Evolutionary conservation across 345 rosid genomes (phyloP).

Genomic region (Noccaea bulbosa): DNA sequence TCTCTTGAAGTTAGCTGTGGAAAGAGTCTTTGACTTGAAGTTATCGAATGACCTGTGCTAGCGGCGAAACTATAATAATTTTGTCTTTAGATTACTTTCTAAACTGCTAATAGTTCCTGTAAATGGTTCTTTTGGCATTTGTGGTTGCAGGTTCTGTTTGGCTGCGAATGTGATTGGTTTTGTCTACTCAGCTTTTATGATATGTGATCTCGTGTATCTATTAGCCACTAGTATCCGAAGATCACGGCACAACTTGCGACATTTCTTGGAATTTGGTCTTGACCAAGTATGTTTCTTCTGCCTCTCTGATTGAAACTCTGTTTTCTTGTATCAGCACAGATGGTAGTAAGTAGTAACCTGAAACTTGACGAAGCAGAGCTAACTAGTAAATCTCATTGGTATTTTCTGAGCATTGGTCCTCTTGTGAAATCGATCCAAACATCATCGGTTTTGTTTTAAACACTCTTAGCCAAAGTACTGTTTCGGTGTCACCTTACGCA

Average conservation of each 20-base stretch:
- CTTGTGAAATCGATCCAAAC: too few relatives aligned
- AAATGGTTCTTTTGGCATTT: neutral
- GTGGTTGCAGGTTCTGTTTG: conserved; percentile 68
- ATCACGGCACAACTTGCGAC: conserved; percentile 52
- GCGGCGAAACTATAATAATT: neutral
- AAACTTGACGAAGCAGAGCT: conserved; percentile 2
- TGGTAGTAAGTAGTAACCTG: neutral
- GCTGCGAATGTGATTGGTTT: conserved; percentile 78
- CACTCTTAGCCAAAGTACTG: too few relatives aligned
- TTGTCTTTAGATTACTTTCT: neutral
- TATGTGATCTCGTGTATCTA: conserved; percentile 55
- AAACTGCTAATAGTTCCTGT: neutral
- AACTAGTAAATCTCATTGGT: neutral
- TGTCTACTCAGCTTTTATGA: conserved; percentile 71
- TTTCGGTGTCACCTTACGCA: neutral
- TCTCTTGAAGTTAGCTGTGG: neutral
- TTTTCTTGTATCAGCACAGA: neutral
- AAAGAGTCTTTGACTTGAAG: neutral
- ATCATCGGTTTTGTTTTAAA: too few relatives aligned
- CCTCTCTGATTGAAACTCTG: conserved; percentile 3
- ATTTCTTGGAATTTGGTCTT: conserved; percentile 63
- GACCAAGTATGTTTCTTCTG: conserved; percentile 68
- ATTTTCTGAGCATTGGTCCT: neutral
- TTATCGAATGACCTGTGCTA: conserved; percentile 5
- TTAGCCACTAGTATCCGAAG: conserved; percentile 54